Percentiles rank a stretch among this genome's conserved stretches.
phyloP scores from a whole-genome alignment of 2,329 filamentous ascomycete species.

The Talaromyces sp. region DNA sequence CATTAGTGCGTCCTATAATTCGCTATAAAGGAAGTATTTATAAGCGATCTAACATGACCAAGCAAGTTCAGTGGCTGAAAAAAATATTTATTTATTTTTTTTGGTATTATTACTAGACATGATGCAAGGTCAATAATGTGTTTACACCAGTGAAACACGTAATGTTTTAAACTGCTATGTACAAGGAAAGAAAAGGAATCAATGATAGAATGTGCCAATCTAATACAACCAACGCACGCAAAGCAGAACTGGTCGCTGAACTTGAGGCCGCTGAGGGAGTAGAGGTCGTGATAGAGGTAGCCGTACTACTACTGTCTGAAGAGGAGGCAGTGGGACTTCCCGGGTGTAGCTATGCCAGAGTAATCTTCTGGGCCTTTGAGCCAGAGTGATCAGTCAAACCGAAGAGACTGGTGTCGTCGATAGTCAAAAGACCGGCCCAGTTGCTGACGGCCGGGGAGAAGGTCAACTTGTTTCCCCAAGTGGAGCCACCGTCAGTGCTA shows the following conservation, averaged over 20 bases:
- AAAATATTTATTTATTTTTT: too few relatives aligned
- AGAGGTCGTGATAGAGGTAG: neutral
- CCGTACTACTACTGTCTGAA: neutral
- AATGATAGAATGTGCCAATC: neutral
- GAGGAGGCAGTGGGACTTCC: neutral
- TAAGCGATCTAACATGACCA: too few relatives aligned
- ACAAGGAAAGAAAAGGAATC: neutral
- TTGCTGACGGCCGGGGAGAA: slow-evolving; percentile 1
- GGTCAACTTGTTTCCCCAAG: slow-evolving; percentile 7
- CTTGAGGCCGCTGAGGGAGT: neutral
- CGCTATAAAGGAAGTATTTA: too few relatives aligned
- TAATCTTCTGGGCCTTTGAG: slow-evolving; percentile 2
- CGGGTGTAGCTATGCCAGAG: neutral
- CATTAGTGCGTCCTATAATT: too few relatives aligned
- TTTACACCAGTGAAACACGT: neutral
- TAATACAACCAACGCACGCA: neutral
- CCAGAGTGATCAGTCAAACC: slow-evolving; percentile 4
- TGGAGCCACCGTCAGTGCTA: slow-evolving; percentile 5
- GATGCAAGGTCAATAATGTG: neutral
- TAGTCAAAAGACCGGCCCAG: slow-evolving; percentile 7
- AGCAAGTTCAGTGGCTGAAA: too few relatives aligned
- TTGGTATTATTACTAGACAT: neutral
- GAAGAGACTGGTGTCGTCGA: neutral
- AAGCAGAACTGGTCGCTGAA: neutral
- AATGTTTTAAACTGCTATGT: neutral